Conservation (phyloP, 768 basidiomycete genomes). For the Solioccasus polychromus region DNA sequence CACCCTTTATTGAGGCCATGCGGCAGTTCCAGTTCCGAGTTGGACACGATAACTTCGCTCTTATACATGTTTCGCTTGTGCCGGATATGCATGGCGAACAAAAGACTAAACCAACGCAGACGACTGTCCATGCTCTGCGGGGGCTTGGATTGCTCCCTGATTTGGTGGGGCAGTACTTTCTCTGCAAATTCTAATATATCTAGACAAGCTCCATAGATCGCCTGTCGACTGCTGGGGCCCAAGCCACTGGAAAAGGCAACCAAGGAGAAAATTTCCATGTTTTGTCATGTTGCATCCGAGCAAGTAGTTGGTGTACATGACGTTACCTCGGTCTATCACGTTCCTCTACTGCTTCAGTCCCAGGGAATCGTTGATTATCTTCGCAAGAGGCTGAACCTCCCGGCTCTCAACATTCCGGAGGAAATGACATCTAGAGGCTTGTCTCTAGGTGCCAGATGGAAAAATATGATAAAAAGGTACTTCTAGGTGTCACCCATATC, state of each 20-base stretch:
- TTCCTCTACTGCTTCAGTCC: slow-evolving; percentile 85
- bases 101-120: slow-evolving; percentile 99
- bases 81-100: slow-evolving; percentile 99
- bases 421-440: slow-evolving; percentile 60
- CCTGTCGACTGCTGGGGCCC: slow-evolving; percentile 81
- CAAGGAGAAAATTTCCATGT: slow-evolving; percentile 97
- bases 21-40: slow-evolving; percentile 99
- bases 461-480: slow-evolving; percentile 76
- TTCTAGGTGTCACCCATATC: slow-evolving; percentile 18
- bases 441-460: slow-evolving; percentile 75
- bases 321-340: slow-evolving; percentile 95
- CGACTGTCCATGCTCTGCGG: slow-evolving; percentile 89
- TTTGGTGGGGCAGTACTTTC: slow-evolving; percentile 52
- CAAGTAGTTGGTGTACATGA: slow-evolving; percentile 96
- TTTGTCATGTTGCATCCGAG: slow-evolving; percentile 89
- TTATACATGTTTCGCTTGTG: slow-evolving; percentile 96
- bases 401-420: slow-evolving; percentile 48
- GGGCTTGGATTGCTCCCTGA: slow-evolving; percentile 93
- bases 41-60: slow-evolving; percentile 92
- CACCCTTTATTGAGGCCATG: slow-evolving; percentile 98
- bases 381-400: slow-evolving; percentile 75
- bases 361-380: slow-evolving; percentile 92
- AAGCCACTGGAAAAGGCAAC: slow-evolving; percentile 80
- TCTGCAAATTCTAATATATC: not conserved
- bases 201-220: slow-evolving; percentile 57